Evolutionary conservation across 306 rosid species (phyloP), one percentile per base, ranked within the genome.

Genomic region (Purshia tridentata): DNA sequence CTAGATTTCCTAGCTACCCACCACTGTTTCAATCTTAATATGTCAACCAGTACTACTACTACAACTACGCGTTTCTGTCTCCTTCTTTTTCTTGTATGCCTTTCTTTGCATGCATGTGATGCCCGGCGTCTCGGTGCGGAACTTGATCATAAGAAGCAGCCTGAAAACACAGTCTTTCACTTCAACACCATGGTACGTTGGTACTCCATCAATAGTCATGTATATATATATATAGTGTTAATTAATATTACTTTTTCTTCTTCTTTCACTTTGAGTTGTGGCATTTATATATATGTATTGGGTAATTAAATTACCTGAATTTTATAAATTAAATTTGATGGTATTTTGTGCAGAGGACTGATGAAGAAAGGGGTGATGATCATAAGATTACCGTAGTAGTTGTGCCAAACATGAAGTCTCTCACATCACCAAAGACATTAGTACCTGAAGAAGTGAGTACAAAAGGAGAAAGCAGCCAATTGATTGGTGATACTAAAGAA

Each of bases 101-200:
- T 89, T 74, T 86, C 88, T 39, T 79, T 86, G 83, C 88, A 87
- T 79, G 91, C 91, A 84, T 87, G 91, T 74, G 41, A 78, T 69
- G 91, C 91, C 37, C 76, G 87, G 58, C 81, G 48, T 72, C 73
- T 78, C 12, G 42, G 22, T 37, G 75, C 44, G 40, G 41, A 62
- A 29, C 35, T 29, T 1, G 81, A 73, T 29, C 75, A 70, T 51
- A 49, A 52, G 14, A 52, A 66, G 70, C 47, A 66, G 65, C 53
- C 76, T 19, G 71, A 74, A 49, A 65, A 81, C 66, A 78, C 80
- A 65, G 9, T 37, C 42, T 77, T 45, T 20, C 63, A 57, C 60
- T 72, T 80, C 52, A 65, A 71, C 47, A 41, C 51, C 16, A 80
- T 82, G 92, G 92, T 87, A 49, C n/a, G n/a, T 29, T 29, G 35